Base-by-base conservation (phyloP, 2,329 filamentous ascomycete species). In the Colletotrichum echinochloae region DNA sequence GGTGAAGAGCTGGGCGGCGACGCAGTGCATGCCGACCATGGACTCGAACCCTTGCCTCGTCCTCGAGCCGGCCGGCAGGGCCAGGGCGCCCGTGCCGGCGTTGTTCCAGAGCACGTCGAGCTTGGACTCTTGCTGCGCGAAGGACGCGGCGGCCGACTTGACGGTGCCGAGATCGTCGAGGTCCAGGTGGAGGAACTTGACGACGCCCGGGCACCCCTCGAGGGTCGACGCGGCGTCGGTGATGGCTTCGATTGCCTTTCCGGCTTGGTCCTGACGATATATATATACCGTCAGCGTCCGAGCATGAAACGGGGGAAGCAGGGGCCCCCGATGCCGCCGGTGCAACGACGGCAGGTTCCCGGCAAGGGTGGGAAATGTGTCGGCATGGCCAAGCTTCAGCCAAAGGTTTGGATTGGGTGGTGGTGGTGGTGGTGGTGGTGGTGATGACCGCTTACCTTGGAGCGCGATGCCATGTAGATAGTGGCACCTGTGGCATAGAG, bases 391-490 rank as follows among this genome's bases (percentile, higher is more conserved):
- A 26, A 28, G 30, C 14, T 56, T 23, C 74, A 73, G 77, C 9
- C n/a, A n/a, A 77, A 74, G 16, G 60, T 75, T n/a, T 66, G 75
- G 26, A 41, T 41, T 51, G 56, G n/a, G n/a, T n/a, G n/a, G n/a
- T n/a, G n/a, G n/a, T n/a, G n/a, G n/a, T n/a, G n/a, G n/a, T n/a
- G n/a, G n/a, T n/a, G n/a, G n/a, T n/a, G n/a, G 14, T 49, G 35
- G 5, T 7, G 6, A 39, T 28, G 8, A 23, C 39, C 33, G 64
- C 72, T 37, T 20, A 75, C 76, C 72, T 75, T 73, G 2, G 76
- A 79, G 56, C 87, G 83, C 2, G 82, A 83, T 11, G 86, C 85
- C 61, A 89, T 77, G 75, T 89, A 89, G 12, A 89, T 81, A 0
- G 81, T 88, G 26, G 80, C 87, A 26, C 86, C 85, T 4, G 81